These are phyloP conservation scores for Pseudogymnoascus sp. DNA, from an alignment of 2,329 filamentous ascomycete species.

Conservation along the genomic window DNA sequence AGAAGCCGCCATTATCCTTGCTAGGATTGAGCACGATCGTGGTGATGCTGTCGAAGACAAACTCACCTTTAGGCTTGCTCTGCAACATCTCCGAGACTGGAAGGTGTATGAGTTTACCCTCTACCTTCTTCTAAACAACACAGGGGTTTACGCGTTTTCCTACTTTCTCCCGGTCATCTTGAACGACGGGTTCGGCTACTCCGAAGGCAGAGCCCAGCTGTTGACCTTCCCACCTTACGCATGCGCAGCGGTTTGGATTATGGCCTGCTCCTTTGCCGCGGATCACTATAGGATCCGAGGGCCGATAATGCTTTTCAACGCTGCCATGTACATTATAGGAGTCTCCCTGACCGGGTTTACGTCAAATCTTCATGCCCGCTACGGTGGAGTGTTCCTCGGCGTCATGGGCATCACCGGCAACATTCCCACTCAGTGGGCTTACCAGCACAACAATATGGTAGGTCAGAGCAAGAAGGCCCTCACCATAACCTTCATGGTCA, in stretches of 20 bases:
- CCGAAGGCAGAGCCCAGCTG: conserved; percentile 27
- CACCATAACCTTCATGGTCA: not conserved
- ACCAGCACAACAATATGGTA: conserved; percentile 38
- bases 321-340: not conserved
- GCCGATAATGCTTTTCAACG: conserved; percentile 16
- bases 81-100: not conserved
- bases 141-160: not conserved
- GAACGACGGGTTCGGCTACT: conserved; percentile 24
- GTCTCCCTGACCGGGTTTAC: not conserved
- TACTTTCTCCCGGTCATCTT: not conserved
- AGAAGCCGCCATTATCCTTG: conserved; percentile 38
- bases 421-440: not conserved
- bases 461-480: conserved; percentile 3
- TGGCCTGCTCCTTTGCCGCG: not conserved
- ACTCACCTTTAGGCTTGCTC: not conserved
- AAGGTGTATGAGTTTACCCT: not conserved
- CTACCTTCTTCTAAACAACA: not conserved
- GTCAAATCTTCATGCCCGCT: not conserved
- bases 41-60: not conserved
- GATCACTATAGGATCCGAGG: not conserved
- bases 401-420: not conserved
- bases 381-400: not conserved
- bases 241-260: conserved; percentile 11
- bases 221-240: conserved; percentile 29
- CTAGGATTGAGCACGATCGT: conserved; percentile 35